These are phyloP conservation scores for Cytospora schulzeri DNA, from an alignment of 2,329 filamentous ascomycete species.

Conservation along the genomic window DNA sequence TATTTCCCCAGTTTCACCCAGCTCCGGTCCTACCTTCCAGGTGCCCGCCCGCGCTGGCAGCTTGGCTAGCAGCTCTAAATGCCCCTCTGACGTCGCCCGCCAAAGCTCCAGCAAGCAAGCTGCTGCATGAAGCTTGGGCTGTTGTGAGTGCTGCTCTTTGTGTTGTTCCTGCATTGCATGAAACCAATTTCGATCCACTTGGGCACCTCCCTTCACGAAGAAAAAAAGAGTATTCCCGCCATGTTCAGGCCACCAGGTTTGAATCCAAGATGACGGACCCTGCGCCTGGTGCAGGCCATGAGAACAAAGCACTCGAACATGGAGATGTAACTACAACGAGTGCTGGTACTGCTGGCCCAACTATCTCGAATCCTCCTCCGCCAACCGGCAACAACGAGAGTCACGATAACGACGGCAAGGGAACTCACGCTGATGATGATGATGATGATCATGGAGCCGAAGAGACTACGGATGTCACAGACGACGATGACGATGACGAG, in stretches of 20 bases:
- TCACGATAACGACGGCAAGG: background rate
- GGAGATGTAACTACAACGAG: conserved; percentile 1
- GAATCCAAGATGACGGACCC: conserved; percentile 28
- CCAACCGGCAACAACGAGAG: background rate
- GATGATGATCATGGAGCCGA: background rate
- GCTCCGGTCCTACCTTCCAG: background rate
- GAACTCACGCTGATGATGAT: background rate
- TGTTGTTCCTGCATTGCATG: conserved; percentile 15
- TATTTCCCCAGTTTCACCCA: too few relatives aligned
- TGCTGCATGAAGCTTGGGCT: conserved; percentile 6
- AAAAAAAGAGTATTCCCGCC: conserved; percentile 3
- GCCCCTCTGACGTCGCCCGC: conserved; percentile 24
- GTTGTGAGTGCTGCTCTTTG: conserved; percentile 3
- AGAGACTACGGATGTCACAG: conserved; percentile 23
- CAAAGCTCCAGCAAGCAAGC: conserved; percentile 13
- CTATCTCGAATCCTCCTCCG: background rate
- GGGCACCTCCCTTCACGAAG: background rate
- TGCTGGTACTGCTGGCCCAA: background rate
- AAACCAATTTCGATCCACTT: conserved; percentile 4
- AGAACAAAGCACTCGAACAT: conserved; percentile 11
- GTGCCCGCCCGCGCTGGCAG: background rate
- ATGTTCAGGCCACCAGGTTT: conserved; percentile 26
- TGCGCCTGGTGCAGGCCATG: conserved; percentile 24
- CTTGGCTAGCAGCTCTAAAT: conserved; percentile 3
- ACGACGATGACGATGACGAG: conserved; percentile 41